A percentile compares a stretch with the other conserved stretches of the same genome.
Evolutionary conservation across 805 yeast genomes (phyloP).

Genomic region (Peterozyma toletana): DNA sequence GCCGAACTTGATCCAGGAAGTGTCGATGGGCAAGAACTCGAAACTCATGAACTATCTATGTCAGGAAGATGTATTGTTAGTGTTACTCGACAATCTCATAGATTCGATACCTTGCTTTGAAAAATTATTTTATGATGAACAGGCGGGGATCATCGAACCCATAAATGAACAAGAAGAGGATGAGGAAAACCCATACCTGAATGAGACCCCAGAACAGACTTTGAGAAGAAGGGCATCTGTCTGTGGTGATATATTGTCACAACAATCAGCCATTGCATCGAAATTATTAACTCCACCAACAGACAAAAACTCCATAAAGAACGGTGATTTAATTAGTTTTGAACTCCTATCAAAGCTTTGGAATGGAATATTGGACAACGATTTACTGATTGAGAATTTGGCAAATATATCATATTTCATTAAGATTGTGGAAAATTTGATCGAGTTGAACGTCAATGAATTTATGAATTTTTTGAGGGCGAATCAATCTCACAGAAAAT

Average conservation of each 20-base stretch:
- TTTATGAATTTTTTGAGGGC: slow-evolving; percentile 64
- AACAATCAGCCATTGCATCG: slow-evolving; percentile 65
- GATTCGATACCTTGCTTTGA: slow-evolving; percentile 12
- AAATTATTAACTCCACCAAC: slow-evolving; percentile 62
- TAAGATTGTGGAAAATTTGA: slow-evolving; percentile 77
- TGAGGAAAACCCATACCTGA: slow-evolving; percentile 11
- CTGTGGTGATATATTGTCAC: slow-evolving; percentile 73
- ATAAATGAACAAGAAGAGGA: slow-evolving; percentile 12
- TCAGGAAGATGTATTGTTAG: slow-evolving; percentile 21
- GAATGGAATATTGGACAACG: slow-evolving; percentile 1
- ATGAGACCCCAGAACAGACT: slow-evolving; percentile 6
- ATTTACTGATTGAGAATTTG: background rate
- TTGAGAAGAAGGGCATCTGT: slow-evolving; percentile 30
- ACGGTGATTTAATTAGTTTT: slow-evolving; percentile 2
- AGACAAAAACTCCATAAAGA: slow-evolving; percentile 21
- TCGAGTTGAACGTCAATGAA: slow-evolving; percentile 76
- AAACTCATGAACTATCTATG: slow-evolving; percentile 24
- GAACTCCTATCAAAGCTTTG: slow-evolving; percentile 3
- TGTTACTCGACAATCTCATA: slow-evolving; percentile 21
- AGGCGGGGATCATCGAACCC: slow-evolving; percentile 7
- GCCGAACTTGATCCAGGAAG: slow-evolving; percentile 26
- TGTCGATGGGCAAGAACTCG: slow-evolving; percentile 24
- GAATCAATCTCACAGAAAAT: slow-evolving; percentile 16
- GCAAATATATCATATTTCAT: slow-evolving; percentile 36
- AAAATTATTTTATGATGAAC: slow-evolving; percentile 4